These are phyloP conservation scores for Hyaloscypha variabilis DNA, from an alignment of 495 filamentous ascomycete species.

Conservation along the genomic window DNA sequence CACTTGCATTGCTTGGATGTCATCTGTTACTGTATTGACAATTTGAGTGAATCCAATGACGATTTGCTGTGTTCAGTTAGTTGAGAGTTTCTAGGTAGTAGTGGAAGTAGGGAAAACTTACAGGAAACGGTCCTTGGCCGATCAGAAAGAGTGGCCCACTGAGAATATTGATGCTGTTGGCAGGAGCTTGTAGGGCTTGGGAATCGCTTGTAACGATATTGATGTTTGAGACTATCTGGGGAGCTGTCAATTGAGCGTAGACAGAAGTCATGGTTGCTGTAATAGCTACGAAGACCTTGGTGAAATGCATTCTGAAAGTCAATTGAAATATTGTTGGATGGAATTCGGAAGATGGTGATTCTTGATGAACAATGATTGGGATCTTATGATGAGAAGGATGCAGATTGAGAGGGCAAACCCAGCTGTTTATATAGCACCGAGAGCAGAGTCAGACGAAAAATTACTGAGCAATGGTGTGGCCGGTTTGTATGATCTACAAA, in stretches of 20 bases:
- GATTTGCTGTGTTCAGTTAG: constrained; percentile 19
- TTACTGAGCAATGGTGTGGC: too few relatives aligned
- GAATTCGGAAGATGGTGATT: too few relatives aligned
- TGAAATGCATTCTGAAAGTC: too few relatives aligned
- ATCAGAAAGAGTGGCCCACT: constrained; percentile 33
- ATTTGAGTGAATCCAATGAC: constrained; percentile 30
- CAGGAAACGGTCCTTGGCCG: constrained; percentile 34
- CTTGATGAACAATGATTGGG: too few relatives aligned
- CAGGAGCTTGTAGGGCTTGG: constrained; percentile 30
- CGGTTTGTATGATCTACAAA: too few relatives aligned
- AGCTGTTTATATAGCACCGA: too few relatives aligned
- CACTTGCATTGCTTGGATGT: constrained; percentile 4
- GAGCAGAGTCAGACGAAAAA: too few relatives aligned
- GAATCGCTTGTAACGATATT: constrained; percentile 28
- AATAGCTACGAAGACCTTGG: too few relatives aligned
- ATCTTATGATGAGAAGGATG: too few relatives aligned
- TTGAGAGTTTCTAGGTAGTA: neutral
- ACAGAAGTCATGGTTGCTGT: too few relatives aligned
- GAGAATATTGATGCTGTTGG: constrained; percentile 33
- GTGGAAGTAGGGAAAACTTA: constrained; percentile 2
- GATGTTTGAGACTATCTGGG: constrained; percentile 32
- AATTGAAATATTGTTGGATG: too few relatives aligned
- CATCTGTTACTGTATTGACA: constrained; percentile 21
- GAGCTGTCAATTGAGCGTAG: constrained; percentile 11
- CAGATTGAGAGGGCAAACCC: too few relatives aligned